Evolutionary conservation across 1,284 basidiomycete species (phyloP).

Genomic region (Moesziomyces antarcticus): DNA sequence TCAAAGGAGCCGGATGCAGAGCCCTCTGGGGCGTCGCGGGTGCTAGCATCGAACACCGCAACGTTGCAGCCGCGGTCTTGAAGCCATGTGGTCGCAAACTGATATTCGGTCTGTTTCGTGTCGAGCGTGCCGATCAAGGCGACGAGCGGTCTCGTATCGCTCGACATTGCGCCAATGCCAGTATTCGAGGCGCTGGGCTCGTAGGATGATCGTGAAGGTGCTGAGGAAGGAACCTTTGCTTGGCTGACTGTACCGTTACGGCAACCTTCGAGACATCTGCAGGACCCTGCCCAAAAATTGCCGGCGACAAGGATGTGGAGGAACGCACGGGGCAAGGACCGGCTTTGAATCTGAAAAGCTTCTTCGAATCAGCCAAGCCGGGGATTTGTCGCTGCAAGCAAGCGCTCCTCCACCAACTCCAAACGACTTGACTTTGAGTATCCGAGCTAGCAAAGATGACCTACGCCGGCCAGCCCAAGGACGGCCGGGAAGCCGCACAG

Average conservation of each 20-base stretch:
- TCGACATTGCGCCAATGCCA: background rate
- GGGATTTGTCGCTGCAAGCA: background rate
- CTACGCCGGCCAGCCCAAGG: slow-evolving; percentile 26
- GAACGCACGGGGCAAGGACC: slow-evolving; percentile 10
- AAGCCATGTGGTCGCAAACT: slow-evolving; percentile 27
- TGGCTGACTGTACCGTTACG: no score
- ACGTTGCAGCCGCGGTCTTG: slow-evolving; percentile 26
- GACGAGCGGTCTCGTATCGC: slow-evolving; percentile 13
- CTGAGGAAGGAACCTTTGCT: no score
- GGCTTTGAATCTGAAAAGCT: background rate
- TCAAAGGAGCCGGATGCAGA: slow-evolving; percentile 8
- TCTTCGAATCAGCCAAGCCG: background rate
- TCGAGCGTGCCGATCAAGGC: slow-evolving; percentile 44
- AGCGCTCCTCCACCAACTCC: background rate
- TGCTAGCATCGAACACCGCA: slow-evolving; percentile 23
- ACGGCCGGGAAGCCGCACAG: slow-evolving; percentile 35
- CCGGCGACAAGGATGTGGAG: slow-evolving; percentile 6
- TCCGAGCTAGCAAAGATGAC: slow-evolving; percentile 9
- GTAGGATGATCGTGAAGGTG: no score
- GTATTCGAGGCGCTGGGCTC: background rate
- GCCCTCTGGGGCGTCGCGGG: slow-evolving; percentile 12
- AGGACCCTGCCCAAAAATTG: background rate
- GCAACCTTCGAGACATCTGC: no score
- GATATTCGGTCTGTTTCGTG: slow-evolving; percentile 43
- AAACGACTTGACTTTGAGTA: no score